phyloP scores from a whole-genome alignment of 768 basidiomycete species.

The Holtermannia corniformis region DNA sequence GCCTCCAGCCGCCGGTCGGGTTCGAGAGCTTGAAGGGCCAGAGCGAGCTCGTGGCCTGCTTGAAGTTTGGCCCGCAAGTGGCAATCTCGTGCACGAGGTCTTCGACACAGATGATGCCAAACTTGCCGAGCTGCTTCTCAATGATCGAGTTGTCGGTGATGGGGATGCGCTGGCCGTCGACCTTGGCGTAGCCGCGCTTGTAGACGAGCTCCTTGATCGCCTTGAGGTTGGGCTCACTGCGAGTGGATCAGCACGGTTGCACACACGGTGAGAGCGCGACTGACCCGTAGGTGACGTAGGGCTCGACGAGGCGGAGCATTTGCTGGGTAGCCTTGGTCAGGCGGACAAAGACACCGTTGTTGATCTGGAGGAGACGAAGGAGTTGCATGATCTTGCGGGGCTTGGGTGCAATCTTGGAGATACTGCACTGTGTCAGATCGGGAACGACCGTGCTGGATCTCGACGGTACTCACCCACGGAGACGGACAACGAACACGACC shows the following conservation, averaged over 20 bases:
- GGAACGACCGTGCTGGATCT: neutral
- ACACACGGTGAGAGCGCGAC: slow-evolving; percentile 39
- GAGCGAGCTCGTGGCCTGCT: slow-evolving; percentile 80
- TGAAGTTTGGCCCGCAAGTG: slow-evolving; percentile 96
- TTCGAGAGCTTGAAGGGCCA: slow-evolving; percentile 99
- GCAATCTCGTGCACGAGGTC: slow-evolving; percentile 95
- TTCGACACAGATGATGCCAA: slow-evolving; percentile 89
- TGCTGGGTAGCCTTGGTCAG: slow-evolving; percentile 92
- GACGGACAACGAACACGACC: slow-evolving; percentile 94
- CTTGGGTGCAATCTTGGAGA: slow-evolving; percentile 99
- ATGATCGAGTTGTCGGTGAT: slow-evolving; percentile 88
- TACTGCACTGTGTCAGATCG: slow-evolving; percentile 50
- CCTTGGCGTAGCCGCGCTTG: slow-evolving; percentile 99
- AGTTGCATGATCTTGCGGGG: slow-evolving; percentile 98
- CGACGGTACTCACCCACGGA: slow-evolving; percentile 67
- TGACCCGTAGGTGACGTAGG: slow-evolving; percentile 93
- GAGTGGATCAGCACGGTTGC: slow-evolving; percentile 3
- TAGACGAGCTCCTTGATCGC: slow-evolving; percentile 94
- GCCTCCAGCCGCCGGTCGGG: slow-evolving; percentile 96
- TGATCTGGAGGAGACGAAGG: slow-evolving; percentile 97
- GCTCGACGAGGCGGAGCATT: slow-evolving; percentile 96
- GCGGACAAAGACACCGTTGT: slow-evolving; percentile 98
- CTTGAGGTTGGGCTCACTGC: slow-evolving; percentile 90
- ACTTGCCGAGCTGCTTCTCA: slow-evolving; percentile 80
- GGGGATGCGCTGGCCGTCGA: slow-evolving; percentile 94